Base-by-base conservation (phyloP, 257 asterid genomes). In the Handroanthus guayacan region DNA sequence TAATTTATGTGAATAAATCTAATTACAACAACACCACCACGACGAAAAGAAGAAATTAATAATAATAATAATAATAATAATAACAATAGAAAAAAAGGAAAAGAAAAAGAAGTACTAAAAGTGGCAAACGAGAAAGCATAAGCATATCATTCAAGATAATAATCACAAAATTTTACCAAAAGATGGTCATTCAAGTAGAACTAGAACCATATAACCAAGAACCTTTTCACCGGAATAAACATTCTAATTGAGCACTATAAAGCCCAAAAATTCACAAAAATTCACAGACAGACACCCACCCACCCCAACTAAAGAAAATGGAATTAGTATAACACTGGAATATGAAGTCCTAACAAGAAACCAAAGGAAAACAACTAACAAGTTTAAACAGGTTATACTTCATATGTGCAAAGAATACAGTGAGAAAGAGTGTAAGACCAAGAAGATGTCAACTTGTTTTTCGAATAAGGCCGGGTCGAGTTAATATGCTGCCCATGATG, bases 331-430 rank as follows among this genome's bases (percentile, higher is more conserved):
- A 55, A n/a, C 2, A 17, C 1, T 11, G 12, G 55, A 13, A 9
- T 16, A 54, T n/a, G 60, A 54, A 11, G 55, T 50, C 56, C 56
- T 11, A 11, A 13, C 11, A 50, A 31, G 20, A 16, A n/a, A 54
- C 25, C 14, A 9, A 54, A 41, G 11, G 38, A 17, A 18, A 44
- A 5, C 2, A 7, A 12, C 16, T 0, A 50, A 67, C 3, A 45
- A 48, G 11, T n/a, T 63, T 7, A 45, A 60, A 62, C 71, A 62
- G 36, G 63, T 41, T 36, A 74, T 13, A 37, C 61, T 65, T 74
- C 16, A n/a, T 74, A 74, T 58, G 41, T 58, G 64, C 64, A 58
- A 20, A 58, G 64, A 58, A 58, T 58, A 56, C 62, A 58, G 64
- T 18, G 62, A 2, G 18, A 7, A 17, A 54, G 61, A 54, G 31